phyloP scores from a whole-genome alignment of 176 grass and related monocot species.

The Eragrostis nindensis region DNA sequence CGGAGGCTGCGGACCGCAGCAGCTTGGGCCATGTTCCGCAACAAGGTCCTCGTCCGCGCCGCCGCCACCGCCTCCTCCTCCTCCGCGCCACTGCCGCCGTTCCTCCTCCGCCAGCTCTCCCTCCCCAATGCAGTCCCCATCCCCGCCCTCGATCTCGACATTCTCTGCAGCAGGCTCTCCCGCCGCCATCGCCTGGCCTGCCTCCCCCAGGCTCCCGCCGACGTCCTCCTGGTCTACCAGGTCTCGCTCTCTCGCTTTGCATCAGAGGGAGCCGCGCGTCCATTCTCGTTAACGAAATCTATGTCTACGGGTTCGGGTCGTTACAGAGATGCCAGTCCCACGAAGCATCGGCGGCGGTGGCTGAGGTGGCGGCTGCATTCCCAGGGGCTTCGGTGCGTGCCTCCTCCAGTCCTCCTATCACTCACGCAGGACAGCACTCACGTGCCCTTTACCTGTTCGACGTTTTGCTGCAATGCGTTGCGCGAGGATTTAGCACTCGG shows the following conservation, averaged over 20 bases:
- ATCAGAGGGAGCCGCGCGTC: too few relatives aligned
- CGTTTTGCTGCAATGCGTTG: not conserved
- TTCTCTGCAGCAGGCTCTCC: slow-evolving; percentile 77
- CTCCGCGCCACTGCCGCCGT: slow-evolving; percentile 39
- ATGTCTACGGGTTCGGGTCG: not conserved
- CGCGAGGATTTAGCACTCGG: not conserved
- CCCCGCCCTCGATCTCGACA: slow-evolving; percentile 54
- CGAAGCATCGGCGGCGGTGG: slow-evolving; percentile 38
- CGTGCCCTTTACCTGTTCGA: slow-evolving; percentile 32
- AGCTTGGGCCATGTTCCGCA: slow-evolving; percentile 55
- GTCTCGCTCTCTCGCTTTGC: slow-evolving; percentile 27
- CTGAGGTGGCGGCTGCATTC: slow-evolving; percentile 46
- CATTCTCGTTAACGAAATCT: not conserved
- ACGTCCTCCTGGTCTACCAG: slow-evolving; percentile 70
- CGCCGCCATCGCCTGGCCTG: slow-evolving; percentile 67
- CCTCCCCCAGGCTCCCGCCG: slow-evolving; percentile 46
- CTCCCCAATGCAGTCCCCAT: slow-evolving; percentile 26
- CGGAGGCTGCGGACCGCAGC: not conserved
- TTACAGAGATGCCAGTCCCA: slow-evolving; percentile 63
- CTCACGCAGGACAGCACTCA: too few relatives aligned
- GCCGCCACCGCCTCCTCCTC: slow-evolving; percentile 10
- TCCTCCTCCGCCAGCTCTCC: slow-evolving; percentile 49
- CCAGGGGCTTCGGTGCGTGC: slow-evolving; percentile 28
- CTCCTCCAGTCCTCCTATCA: not conserved
- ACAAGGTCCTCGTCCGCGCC: slow-evolving; percentile 66